Evolutionary conservation across 2,329 filamentous ascomycete genomes (phyloP), one percentile per base, ranked within the genome.

Genomic region (Ambrosiella cleistominuta): DNA sequence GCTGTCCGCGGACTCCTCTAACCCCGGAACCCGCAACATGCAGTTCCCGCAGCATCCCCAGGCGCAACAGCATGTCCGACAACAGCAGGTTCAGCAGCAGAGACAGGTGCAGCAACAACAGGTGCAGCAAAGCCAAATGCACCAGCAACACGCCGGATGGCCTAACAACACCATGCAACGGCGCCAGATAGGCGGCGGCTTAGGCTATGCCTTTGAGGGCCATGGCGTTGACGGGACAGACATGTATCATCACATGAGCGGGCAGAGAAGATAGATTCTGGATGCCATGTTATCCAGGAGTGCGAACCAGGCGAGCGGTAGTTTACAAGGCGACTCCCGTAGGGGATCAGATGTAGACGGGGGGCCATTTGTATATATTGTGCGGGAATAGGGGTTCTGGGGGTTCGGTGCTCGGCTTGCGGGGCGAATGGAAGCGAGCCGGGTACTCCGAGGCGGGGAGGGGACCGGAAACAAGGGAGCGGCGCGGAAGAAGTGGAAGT

Each of bases 41-140:
- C 57, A 58, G 7, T 58, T 58, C 57, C 40, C 49, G 37, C 57
- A 58, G 13, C 57, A 58, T 39, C 51, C 51, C 1, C 57, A 59
- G 27, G 40, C 15, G n/a, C 52, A 54, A 42, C 52, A 54, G n/a
- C 52, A 54, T 7, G 47, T 51, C 17, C 47, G 47, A 8, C 52
- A 42, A 40, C 52, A 54, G n/a, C 57, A 58, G 40, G 50, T 37
- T 15, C 50, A 38, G 38, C 38, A 47, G 7, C 49, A 53, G 50
- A 40, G 45, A 7, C 57, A 59, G n/a, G 40, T 36, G n/a, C 49
- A 47, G 42, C 57, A 58, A 35, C 50, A 54, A 12, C 57, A 58
- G 49, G 42, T 50, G 9, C 57, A 59, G 53, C 57, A 59, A 15
- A 50, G 6, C n/a, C 52, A 36, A 19, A 55, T 38, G 50, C 57